phyloP scores from a whole-genome alignment of 306 rosid genomes.

The Crataegus laevigata region DNA sequence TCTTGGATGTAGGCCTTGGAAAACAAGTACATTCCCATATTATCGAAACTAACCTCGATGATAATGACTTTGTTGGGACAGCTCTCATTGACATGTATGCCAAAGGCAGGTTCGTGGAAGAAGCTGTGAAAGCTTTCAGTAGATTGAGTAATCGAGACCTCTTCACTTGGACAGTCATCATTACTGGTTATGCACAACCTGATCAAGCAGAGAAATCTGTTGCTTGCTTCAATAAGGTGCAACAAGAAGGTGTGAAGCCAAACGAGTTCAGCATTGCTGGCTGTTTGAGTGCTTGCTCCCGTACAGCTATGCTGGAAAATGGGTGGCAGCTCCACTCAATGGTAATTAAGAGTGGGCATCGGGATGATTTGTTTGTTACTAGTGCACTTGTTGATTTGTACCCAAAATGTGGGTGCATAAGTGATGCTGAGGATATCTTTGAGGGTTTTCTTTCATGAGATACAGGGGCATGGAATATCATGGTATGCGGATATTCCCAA shows the following conservation, averaged over 20 bases:
- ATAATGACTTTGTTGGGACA: slow-evolving; percentile 20
- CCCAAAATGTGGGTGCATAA: slow-evolving; percentile 27
- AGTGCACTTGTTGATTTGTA: slow-evolving; percentile 36
- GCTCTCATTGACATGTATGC: slow-evolving; percentile 38
- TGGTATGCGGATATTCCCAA: slow-evolving; percentile 28
- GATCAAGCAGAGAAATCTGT: slow-evolving; percentile 21
- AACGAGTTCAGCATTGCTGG: slow-evolving; percentile 26
- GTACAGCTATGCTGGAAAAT: slow-evolving; percentile 18
- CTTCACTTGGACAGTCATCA: slow-evolving; percentile 30
- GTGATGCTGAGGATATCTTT: slow-evolving; percentile 27
- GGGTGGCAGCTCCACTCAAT: slow-evolving; percentile 31
- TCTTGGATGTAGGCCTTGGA: slow-evolving; percentile 21
- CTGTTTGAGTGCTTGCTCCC: slow-evolving; percentile 33
- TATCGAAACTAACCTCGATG: slow-evolving; percentile 16
- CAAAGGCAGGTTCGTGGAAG: slow-evolving; percentile 16
- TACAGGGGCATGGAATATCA: slow-evolving; percentile 30
- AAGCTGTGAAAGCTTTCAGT: slow-evolving; percentile 21
- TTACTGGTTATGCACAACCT: slow-evolving; percentile 15
- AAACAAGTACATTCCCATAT: slow-evolving; percentile 28
- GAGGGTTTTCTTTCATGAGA: slow-evolving; percentile 12
- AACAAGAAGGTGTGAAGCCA: slow-evolving; percentile 30
- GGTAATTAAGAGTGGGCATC: slow-evolving; percentile 25
- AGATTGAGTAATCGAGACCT: slow-evolving; percentile 21
- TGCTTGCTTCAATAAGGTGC: slow-evolving; percentile 25
- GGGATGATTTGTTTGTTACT: slow-evolving; percentile 20